These are phyloP conservation scores for Albophoma yamanashiensis DNA, from an alignment of 2,329 filamentous ascomycete genomes.

Conservation along the genomic window DNA sequence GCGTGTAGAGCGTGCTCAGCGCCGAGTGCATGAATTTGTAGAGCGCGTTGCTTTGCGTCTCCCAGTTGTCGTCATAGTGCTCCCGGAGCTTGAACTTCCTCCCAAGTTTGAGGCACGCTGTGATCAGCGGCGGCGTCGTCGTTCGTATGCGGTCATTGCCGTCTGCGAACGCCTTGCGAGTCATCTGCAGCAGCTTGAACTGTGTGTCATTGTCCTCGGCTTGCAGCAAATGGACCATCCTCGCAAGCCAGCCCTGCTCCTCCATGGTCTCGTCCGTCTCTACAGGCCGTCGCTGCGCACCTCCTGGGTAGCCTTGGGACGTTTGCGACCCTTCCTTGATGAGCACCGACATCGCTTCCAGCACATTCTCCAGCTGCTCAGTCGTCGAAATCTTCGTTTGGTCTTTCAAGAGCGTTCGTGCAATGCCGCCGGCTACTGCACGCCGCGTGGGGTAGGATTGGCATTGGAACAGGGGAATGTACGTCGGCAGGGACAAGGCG, in stretches of 20 bases:
- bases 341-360: constrained; percentile 80
- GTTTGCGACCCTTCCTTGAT: constrained; percentile 87
- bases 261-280: constrained; percentile 98
- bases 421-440: constrained; percentile 82
- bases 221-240: constrained; percentile 80
- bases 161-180: constrained; percentile 76
- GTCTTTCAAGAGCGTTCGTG: constrained; percentile 71
- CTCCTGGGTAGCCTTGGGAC: constrained; percentile 73
- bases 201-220: constrained; percentile 85
- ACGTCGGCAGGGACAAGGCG: constrained; percentile 85
- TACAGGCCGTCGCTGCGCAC: constrained; percentile 59
- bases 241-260: constrained; percentile 93
- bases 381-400: constrained; percentile 68
- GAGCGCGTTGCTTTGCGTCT: constrained; percentile 58
- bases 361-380: constrained; percentile 74
- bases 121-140: constrained; percentile 87
- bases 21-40: constrained; percentile 94
- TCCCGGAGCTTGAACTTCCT: constrained; percentile 82
- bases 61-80: constrained; percentile 62
- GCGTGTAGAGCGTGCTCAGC: constrained; percentile 76
- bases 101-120: constrained; percentile 79
- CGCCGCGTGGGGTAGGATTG: constrained; percentile 89
- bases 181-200: constrained; percentile 83
- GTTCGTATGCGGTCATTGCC: constrained; percentile 94
- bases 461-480: constrained; percentile 77